phyloP scores from a whole-genome alignment of 2,329 filamentous ascomycete genomes.

The Trichoderma koningiopsis region DNA sequence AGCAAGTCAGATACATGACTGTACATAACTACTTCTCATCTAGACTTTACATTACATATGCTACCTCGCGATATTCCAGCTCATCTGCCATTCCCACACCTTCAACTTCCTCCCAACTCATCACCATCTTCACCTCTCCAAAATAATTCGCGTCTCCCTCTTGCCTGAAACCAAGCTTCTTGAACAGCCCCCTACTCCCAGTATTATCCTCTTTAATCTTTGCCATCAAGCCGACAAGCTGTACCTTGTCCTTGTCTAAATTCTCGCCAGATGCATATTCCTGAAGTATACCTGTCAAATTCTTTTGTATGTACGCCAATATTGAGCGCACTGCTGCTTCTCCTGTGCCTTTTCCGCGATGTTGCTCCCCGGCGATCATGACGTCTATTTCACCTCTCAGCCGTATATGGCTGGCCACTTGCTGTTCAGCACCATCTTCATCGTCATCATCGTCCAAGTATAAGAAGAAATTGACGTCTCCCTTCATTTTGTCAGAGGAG shows the following conservation, averaged over 20 bases:
- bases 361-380: conserved; percentile 70
- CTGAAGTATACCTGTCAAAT: conserved; percentile 56
- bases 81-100: conserved; percentile 7
- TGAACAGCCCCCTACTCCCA: conserved; percentile 55
- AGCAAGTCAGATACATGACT: not conserved
- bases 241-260: not conserved
- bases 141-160: conserved; percentile 60
- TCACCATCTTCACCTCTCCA: conserved; percentile 58
- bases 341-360: conserved; percentile 67
- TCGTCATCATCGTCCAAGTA: conserved; percentile 52
- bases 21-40: not conserved
- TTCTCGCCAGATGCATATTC: conserved; percentile 42
- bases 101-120: conserved; percentile 39
- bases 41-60: not conserved
- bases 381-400: conserved; percentile 77
- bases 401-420: not conserved
- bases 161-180: conserved; percentile 54
- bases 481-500: conserved; percentile 60
- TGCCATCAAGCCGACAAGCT: conserved; percentile 49
- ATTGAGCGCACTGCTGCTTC: conserved; percentile 67
- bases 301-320: conserved; percentile 64
- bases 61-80: conserved; percentile 4
- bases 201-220: conserved; percentile 61
- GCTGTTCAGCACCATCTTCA: conserved; percentile 29
- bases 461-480: conserved; percentile 82